phyloP scores from a whole-genome alignment of 108 stramenopile genomes.

The Fragilaria crotonensis region DNA sequence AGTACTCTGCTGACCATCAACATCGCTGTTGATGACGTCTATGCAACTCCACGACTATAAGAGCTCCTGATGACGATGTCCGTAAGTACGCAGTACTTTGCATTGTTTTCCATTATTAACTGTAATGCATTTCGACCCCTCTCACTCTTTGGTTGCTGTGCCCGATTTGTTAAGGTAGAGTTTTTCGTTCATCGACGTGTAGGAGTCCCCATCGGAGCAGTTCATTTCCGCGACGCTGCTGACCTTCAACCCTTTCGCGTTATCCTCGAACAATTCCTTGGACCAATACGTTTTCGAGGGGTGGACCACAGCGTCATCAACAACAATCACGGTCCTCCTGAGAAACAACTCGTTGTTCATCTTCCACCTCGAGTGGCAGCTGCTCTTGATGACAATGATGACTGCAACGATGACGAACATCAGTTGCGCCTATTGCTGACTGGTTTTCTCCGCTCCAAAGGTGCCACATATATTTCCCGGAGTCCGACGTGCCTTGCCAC shows the following conservation, averaged over 20 bases:
- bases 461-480: not conserved
- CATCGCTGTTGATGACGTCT: too few relatives aligned
- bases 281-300: constrained; percentile 1
- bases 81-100: too few relatives aligned
- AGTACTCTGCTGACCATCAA: too few relatives aligned
- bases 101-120: too few relatives aligned
- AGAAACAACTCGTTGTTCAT: not conserved
- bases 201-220: not conserved
- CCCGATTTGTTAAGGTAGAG: too few relatives aligned
- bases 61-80: too few relatives aligned
- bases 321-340: not conserved
- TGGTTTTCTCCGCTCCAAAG: not conserved
- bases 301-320: not conserved
- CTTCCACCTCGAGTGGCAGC: not conserved
- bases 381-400: not conserved
- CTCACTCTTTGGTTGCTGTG: too few relatives aligned
- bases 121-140: too few relatives aligned
- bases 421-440: not conserved
- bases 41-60: too few relatives aligned
- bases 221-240: not conserved
- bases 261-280: not conserved
- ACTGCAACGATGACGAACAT: not conserved
- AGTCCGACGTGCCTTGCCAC: not conserved
- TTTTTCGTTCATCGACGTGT: not conserved
- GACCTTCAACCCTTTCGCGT: not conserved